A percentile compares a stretch with the other conserved stretches of the same genome.
Evolutionary conservation across 345 rosid genomes (phyloP).

Genomic region (Durio zibethinus): DNA sequence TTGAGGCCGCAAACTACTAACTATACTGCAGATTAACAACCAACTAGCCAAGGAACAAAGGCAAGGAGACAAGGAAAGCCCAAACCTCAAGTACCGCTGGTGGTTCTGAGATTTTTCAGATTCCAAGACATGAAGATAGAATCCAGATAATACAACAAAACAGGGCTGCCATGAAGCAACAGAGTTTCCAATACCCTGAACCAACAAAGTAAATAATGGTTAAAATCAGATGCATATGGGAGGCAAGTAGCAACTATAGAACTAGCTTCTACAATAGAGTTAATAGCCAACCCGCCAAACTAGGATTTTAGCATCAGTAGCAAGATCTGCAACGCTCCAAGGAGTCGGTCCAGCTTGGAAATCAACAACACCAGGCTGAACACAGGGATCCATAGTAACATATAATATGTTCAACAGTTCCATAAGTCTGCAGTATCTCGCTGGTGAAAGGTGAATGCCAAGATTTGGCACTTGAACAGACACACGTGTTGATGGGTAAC

Average conservation of each 20-base stretch:
- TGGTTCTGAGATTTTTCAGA: conserved; percentile 73
- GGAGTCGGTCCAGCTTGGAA: conserved; percentile 53
- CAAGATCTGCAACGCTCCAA: conserved; percentile 75
- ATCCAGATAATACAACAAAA: conserved; percentile 83
- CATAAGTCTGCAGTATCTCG: conserved; percentile 67
- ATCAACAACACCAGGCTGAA: conserved; percentile 63
- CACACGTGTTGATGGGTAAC: conserved; percentile 84
- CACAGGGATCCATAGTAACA: conserved; percentile 52
- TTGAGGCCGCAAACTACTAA: conserved; percentile 8
- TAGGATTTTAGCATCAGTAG: conserved; percentile 69
- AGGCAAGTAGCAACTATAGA: conserved; percentile 24
- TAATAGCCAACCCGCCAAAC: conserved; percentile 78
- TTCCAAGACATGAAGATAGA: conserved; percentile 77
- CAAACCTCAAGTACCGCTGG: conserved; percentile 86
- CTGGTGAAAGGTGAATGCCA: conserved; percentile 91
- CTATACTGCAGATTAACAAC: background rate
- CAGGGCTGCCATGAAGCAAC: conserved; percentile 94
- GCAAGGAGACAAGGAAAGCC: conserved; percentile 17
- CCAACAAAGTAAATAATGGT: conserved; percentile 15
- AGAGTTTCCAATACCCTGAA: conserved; percentile 93
- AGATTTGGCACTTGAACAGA: conserved; percentile 96
- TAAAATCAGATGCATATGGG: conserved; percentile 21
- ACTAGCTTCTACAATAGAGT: conserved; percentile 13
- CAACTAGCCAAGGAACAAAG: conserved; percentile 1
- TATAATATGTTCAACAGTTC: conserved; percentile 60